These are phyloP conservation scores for Clarireedia hainanense DNA, from an alignment of 2,329 filamentous ascomycete species.

Conservation along the genomic window DNA sequence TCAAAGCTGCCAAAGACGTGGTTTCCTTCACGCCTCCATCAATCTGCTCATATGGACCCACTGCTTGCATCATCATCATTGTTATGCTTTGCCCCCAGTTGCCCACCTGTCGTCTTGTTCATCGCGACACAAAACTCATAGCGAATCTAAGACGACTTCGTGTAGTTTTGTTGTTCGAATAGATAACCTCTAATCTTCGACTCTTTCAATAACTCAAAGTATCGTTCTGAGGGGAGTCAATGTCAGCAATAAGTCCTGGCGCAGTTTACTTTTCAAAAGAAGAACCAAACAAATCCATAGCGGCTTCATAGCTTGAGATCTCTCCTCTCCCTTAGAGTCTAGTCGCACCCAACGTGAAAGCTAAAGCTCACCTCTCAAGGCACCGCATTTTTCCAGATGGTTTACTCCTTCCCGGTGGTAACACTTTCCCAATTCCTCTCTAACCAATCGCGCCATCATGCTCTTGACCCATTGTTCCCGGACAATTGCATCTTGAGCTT, in stretches of 20 bases:
- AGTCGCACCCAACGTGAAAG: too few species aligned
- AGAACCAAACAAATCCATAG: neutral
- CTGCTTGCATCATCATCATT: neutral
- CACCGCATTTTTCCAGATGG: constrained; percentile 80
- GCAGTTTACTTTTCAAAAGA: too few species aligned
- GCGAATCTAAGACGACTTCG: constrained; percentile 37
- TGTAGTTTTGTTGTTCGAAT: constrained; percentile 73
- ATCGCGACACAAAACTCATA: neutral
- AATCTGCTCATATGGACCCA: too few species aligned
- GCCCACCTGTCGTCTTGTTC: neutral
- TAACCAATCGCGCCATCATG: constrained; percentile 80
- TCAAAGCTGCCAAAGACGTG: neutral
- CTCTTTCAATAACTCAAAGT: constrained; percentile 68
- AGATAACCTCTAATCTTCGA: constrained; percentile 72
- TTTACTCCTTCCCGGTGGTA: constrained; percentile 80
- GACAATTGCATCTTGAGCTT: constrained; percentile 73
- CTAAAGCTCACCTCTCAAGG: constrained; percentile 61
- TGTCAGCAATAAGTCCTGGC: neutral
- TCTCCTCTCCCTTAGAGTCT: too few species aligned
- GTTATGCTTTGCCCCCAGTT: neutral
- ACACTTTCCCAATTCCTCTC: constrained; percentile 79
- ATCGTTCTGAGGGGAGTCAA: constrained; percentile 51
- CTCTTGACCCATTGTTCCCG: constrained; percentile 83
- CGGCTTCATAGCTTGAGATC: too few species aligned
- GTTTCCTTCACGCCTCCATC: neutral